Evolutionary conservation across 108 stramenopile species (phyloP), one percentile per base, ranked within the genome.

Genomic region (Conticribra weissflogii): DNA sequence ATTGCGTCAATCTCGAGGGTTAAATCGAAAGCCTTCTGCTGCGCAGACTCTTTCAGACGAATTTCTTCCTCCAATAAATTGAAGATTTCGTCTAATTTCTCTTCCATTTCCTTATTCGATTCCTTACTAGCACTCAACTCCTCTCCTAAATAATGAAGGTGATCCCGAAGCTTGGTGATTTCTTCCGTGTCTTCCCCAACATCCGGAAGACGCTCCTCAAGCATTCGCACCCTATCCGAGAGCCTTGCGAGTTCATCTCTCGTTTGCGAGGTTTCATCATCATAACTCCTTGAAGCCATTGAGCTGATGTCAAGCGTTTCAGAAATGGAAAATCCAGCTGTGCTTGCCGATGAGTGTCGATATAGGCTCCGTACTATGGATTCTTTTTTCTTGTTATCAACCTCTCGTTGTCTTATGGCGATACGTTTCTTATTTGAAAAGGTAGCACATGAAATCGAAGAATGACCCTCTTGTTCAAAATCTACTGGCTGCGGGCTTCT

Each of bases 21-120:
- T 8, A 70, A 36, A 25, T 24, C 27, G 2, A 58, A 16, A 16
- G 49, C 68, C 8, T 56, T 70, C 23, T 52, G 57, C 12, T 49
- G 24, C 24, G 51, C 58, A 24, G 27, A 31, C 19, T 56, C 48
- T 59, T 70, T 70, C 50, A 60, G 58, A n/a, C 36, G 59, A 21
- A 70, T 70, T 47, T 70, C 58, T 28, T 70, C 68, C 12, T 70
- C 68, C n/a, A n/a, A n/a, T n/a, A n/a, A n/a, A n/a, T n/a, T n/a
- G n/a, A n/a, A n/a, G n/a, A n/a, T n/a, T n/a, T n/a, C n/a, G n/a
- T n/a, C n/a, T n/a, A n/a, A n/a, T n/a, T n/a, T n/a, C n/a, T n/a
- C n/a, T n/a, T n/a, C n/a, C n/a, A n/a, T n/a, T n/a, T n/a, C n/a
- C n/a, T n/a, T n/a, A n/a, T n/a, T n/a, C n/a, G n/a, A n/a, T n/a